These are phyloP conservation scores for Aspergillus puulaauensis DNA, from an alignment of 2,329 filamentous ascomycete species.

Conservation along the genomic window DNA sequence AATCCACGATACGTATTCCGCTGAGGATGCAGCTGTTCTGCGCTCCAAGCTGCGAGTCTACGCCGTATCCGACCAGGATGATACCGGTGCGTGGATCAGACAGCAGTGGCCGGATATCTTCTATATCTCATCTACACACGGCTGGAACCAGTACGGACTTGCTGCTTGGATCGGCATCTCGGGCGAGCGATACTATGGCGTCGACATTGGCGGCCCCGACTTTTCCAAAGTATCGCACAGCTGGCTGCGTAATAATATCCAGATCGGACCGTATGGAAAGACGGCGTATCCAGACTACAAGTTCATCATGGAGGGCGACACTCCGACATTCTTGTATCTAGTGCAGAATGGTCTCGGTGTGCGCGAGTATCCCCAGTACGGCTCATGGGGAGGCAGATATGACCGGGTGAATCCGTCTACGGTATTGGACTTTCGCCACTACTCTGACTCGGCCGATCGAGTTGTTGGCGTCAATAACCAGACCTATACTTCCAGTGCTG, in stretches of 20 bases:
- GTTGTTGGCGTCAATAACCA: constrained; percentile 35
- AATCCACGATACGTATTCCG: constrained; percentile 21
- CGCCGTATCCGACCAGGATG: constrained; percentile 60
- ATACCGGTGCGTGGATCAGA: constrained; percentile 58
- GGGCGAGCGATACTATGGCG: not conserved
- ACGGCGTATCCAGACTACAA: constrained; percentile 47
- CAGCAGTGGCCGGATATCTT: constrained; percentile 54
- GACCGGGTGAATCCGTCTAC: constrained; percentile 16
- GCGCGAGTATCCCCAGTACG: constrained; percentile 41
- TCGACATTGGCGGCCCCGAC: constrained; percentile 47
- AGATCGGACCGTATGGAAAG: constrained; percentile 49
- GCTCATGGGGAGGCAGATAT: constrained; percentile 47
- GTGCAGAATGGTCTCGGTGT: constrained; percentile 45
- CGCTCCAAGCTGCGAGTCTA: constrained; percentile 50
- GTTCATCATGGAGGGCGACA: constrained; percentile 56
- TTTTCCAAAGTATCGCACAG: constrained; percentile 48
- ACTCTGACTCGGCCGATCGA: constrained; percentile 32
- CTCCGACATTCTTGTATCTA: constrained; percentile 42
- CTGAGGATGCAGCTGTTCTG: not conserved
- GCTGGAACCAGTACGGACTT: constrained; percentile 55
- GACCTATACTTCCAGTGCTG: constrained; percentile 42
- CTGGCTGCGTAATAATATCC: constrained; percentile 56
- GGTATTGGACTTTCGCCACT: constrained; percentile 1
- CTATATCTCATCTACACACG: constrained; percentile 58
- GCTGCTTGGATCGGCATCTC: constrained; percentile 60